Evolutionary conservation across 1,284 basidiomycete species (phyloP).

Genomic region (Ceratobasidium sp.): DNA sequence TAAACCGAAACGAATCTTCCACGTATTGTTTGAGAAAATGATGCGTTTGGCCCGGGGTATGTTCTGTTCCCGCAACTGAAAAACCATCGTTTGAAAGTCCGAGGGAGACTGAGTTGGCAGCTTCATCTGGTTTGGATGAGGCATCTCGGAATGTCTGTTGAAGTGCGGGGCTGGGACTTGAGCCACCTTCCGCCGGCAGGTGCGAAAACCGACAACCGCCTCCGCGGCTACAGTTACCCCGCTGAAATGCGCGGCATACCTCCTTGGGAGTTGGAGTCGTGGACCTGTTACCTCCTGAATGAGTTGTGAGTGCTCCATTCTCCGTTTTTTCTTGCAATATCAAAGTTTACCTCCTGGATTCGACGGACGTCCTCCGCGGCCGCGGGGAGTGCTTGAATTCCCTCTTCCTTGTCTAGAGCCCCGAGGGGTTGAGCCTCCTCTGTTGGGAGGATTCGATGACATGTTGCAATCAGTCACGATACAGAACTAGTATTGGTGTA

Average conservation of each 20-base stretch:
- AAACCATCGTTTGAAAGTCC: conserved; percentile 15
- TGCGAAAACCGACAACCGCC: background rate
- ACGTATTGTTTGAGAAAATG: conserved; percentile 61
- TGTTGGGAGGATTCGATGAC: conserved; percentile 2
- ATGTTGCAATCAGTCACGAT: background rate
- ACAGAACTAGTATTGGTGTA: background rate
- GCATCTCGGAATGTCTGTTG: conserved; percentile 2
- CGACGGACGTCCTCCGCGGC: background rate
- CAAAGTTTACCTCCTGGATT: background rate
- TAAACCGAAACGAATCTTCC: conserved; percentile 60
- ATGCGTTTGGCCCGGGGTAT: conserved; percentile 64
- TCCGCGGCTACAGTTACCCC: background rate
- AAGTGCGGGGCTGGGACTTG: background rate
- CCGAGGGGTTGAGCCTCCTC: background rate
- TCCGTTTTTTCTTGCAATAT: background rate
- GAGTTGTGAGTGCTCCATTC: background rate
- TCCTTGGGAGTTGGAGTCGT: background rate
- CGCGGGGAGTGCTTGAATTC: background rate
- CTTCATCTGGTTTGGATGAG: background rate
- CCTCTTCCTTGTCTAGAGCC: background rate
- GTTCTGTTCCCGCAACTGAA: conserved; percentile 25
- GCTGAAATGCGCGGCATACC: conserved; percentile 1
- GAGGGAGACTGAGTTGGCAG: background rate
- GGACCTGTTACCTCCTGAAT: background rate
- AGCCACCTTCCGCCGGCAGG: background rate